Evolutionary conservation across 352 stramenopile species (phyloP), one percentile per base, ranked within the genome.

Genomic region (Globisporangium orthogonon): DNA sequence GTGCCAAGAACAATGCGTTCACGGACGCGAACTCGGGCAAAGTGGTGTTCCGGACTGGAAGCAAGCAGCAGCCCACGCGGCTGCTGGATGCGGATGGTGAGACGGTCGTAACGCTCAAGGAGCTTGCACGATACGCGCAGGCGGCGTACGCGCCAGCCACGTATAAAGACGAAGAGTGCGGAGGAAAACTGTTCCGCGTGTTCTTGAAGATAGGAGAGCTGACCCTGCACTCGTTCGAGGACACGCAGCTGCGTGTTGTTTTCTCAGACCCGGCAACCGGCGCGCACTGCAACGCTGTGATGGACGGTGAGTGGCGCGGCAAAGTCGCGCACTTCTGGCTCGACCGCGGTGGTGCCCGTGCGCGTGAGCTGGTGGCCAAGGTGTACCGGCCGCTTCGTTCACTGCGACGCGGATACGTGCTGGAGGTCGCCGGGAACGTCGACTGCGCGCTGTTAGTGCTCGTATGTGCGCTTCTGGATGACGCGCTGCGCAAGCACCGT

Each of bases 371-470:
- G 6, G 41, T 57, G 7, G 52, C 39, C 17, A 41, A 37, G 39
- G 39, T 57, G 15, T 48, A 50, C 40, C 40, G 29, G 35, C 35
- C 35, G 4, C 4, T 40, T 9, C 28, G 17, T 14, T 18, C 15
- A 7, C 13, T 46, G 40, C 52, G 41, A 1, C 7, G 13, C 7
- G 40, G 41, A 3, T 58, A 50, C 52, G 41, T 30, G 29, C n/a
- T 58, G 13, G 52, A 58, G 9, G 30, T 59, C 28, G 53, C 45
- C 3, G 41, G 43, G 18, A 52, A 59, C 33, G 11, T 46, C 0
- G 53, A 59, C 33, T 35, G 30, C 7, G 31, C 44, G 14, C 33
- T 58, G 29, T n/a, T 58, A n/a, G 18, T 41, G 30, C 30, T 58
- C 29, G 49, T 31, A 11, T 40, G 43, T 13, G 44, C 44, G 1